Evolutionary conservation across 2,329 filamentous ascomycete genomes (phyloP).

Genomic region (Cladophialophora psammophila): DNA sequence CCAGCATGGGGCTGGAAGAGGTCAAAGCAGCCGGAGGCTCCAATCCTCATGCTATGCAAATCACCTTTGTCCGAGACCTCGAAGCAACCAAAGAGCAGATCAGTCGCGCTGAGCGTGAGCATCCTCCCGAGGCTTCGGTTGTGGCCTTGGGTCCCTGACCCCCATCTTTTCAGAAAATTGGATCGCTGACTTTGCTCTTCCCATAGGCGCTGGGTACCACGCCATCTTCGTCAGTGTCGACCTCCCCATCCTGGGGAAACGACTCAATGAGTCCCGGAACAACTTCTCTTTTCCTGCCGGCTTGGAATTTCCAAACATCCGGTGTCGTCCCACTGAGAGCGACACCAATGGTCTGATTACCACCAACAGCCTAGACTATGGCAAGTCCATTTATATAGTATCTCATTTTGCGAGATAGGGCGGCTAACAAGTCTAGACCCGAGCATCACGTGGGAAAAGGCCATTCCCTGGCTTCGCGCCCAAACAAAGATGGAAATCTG

Average conservation of each 20-base stretch:
- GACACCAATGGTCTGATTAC: too few relatives aligned
- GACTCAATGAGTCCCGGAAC: constrained; percentile 61
- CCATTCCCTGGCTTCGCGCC: constrained; percentile 58
- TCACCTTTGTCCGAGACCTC: background rate
- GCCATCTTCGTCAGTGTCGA: constrained; percentile 61
- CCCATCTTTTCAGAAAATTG: too few relatives aligned
- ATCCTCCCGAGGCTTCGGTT: too few relatives aligned
- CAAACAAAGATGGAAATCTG: constrained; percentile 41
- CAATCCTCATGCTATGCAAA: constrained; percentile 1
- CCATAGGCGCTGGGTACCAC: constrained; percentile 52
- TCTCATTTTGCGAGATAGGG: constrained; percentile 7
- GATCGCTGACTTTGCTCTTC: constrained; percentile 46
- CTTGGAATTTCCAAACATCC: constrained; percentile 32
- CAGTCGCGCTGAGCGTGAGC: too few relatives aligned
- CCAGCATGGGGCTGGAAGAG: constrained; percentile 55
- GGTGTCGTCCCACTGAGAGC: background rate
- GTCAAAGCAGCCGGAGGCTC: constrained; percentile 50
- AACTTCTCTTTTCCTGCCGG: constrained; percentile 50
- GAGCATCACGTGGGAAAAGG: constrained; percentile 57
- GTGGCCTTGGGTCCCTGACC: too few relatives aligned
- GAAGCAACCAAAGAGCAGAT: too few relatives aligned
- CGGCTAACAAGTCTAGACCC: constrained; percentile 36
- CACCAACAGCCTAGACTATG: too few relatives aligned
- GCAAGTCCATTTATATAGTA: too few relatives aligned
- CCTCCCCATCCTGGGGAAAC: constrained; percentile 57